Evolutionary conservation across 2,329 filamentous ascomycete genomes (phyloP).

Genomic region (Alternaria infectoria): DNA sequence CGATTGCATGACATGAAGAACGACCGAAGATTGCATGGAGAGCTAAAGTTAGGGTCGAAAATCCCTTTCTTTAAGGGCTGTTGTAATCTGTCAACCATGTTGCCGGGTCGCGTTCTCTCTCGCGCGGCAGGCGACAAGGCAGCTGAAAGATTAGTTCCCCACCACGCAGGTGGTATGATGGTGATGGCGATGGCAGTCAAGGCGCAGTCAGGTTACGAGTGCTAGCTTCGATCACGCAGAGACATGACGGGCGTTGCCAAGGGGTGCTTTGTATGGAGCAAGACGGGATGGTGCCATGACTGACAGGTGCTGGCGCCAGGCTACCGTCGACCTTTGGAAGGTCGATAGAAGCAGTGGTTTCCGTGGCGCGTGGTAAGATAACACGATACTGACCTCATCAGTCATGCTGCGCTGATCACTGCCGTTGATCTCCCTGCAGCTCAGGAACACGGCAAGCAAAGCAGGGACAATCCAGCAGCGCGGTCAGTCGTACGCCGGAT

Average conservation of each 20-base stretch:
- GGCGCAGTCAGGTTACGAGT: neutral
- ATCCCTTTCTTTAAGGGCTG: neutral
- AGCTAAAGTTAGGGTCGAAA: neutral
- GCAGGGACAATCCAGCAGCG: neutral
- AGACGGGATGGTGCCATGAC: constrained; percentile 1
- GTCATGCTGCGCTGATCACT: constrained; percentile 7
- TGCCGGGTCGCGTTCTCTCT: constrained; percentile 17
- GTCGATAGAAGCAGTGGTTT: neutral
- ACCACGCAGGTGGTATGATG: neutral
- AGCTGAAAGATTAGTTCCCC: constrained; percentile 4
- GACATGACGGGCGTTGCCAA: constrained; percentile 13
- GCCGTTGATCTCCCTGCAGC: constrained; percentile 9
- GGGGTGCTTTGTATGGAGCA: neutral
- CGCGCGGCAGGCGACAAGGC: constrained; percentile 25
- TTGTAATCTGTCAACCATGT: constrained; percentile 7
- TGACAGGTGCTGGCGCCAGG: constrained; percentile 7
- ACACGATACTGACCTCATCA: constrained; percentile 1
- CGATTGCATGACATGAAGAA: constrained; percentile 2
- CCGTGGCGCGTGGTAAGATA: neutral
- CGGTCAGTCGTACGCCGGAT: neutral
- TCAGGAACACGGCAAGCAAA: constrained; percentile 11
- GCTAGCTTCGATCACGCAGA: constrained; percentile 2
- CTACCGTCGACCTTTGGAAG: constrained; percentile 6
- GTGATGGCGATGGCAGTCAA: neutral
- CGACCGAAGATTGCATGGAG: neutral